phyloP scores from a whole-genome alignment of 495 filamentous ascomycete species.

The Podospora sp. region DNA sequence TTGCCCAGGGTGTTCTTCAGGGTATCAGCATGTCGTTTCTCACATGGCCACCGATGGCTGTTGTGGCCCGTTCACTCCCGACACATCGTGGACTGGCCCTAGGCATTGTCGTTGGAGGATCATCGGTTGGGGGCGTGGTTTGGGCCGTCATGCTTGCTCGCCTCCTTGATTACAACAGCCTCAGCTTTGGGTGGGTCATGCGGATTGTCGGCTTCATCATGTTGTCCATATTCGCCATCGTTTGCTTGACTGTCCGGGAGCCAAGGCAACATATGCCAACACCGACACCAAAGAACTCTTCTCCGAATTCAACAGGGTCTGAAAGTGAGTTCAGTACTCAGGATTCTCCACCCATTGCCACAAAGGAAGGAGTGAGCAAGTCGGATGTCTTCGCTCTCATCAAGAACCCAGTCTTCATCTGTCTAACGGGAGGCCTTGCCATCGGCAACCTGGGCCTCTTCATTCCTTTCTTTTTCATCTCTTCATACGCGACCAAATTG shows the following conservation, averaged over 20 bases:
- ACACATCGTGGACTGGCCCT: constrained; percentile 51
- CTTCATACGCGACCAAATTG: constrained; percentile 45
- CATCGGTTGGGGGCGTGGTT: constrained; percentile 57
- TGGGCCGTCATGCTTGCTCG: constrained; percentile 44
- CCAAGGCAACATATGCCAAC: constrained; percentile 16
- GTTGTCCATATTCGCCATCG: constrained; percentile 43
- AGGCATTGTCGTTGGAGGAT: constrained; percentile 56
- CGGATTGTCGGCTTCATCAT: constrained; percentile 58
- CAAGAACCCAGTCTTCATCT: constrained; percentile 24
- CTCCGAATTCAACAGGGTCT: not conserved
- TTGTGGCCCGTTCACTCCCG: constrained; percentile 52
- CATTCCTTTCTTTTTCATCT: constrained; percentile 56
- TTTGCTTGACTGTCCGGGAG: constrained; percentile 40
- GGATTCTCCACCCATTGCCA: constrained; percentile 27
- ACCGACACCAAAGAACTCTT: constrained; percentile 3
- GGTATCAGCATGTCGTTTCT: constrained; percentile 52
- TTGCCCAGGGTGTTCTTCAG: constrained; percentile 57
- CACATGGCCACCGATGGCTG: constrained; percentile 47
- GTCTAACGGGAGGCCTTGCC: constrained; percentile 28
- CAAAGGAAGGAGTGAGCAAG: not conserved
- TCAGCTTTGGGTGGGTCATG: constrained; percentile 59
- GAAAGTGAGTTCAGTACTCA: not conserved
- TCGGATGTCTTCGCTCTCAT: constrained; percentile 15
- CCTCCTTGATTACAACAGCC: constrained; percentile 32
- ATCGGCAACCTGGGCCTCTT: constrained; percentile 53